Evolutionary conservation across 73 alveolate species (phyloP), one percentile per base, ranked within the genome.

Genomic region (Breviolum minutum): DNA sequence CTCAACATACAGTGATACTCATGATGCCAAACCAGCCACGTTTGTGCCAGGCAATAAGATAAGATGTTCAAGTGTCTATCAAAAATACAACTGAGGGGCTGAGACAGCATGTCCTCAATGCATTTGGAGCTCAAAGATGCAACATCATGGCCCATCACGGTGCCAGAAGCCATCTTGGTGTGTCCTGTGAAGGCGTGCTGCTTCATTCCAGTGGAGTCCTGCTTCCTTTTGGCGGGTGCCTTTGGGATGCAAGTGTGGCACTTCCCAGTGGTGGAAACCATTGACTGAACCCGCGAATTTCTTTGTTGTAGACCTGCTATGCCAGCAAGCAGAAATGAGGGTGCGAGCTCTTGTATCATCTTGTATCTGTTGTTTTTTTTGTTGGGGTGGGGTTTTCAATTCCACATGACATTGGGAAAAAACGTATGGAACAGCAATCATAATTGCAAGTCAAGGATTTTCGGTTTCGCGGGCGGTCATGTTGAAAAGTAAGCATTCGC

Each of bases 221-320:
- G 98, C 91, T 92, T 92, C 90, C 66, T 92, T 0, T 68, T 92
- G 82, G 98, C 90, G 29, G 98, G 98, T 16, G 98, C 98, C 40
- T 92, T 92, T 63, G 98, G 98, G 69, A 27, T 92, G 29, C 98
- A 92, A 27, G 73, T 92, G 7, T 92, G 98, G 98, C 91, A 92
- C 54, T 74, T 92, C 74, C 89, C 73, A 8, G 90, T 84, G 24
- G 68, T 69, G 40, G 94, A 70, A 19, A 73, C 74, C 89, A 92
- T 76, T 27, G 90, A 60, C 91, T 63, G 81, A n/a, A 10, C 29
- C 87, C 1, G 87, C 24, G 87, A n/a, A 79, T n/a, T 8, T 5
- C 87, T 79, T 62, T 22, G 17, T 68, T 68, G 77, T 68, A 68
- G 24, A 40, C 54, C 54, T 40, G 54, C 54, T 40, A 0, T 40